A percentile compares a stretch with the other conserved stretches of the same genome.
Conservation (phyloP, 208 protist species). For the Leishmania arabica region DNA sequence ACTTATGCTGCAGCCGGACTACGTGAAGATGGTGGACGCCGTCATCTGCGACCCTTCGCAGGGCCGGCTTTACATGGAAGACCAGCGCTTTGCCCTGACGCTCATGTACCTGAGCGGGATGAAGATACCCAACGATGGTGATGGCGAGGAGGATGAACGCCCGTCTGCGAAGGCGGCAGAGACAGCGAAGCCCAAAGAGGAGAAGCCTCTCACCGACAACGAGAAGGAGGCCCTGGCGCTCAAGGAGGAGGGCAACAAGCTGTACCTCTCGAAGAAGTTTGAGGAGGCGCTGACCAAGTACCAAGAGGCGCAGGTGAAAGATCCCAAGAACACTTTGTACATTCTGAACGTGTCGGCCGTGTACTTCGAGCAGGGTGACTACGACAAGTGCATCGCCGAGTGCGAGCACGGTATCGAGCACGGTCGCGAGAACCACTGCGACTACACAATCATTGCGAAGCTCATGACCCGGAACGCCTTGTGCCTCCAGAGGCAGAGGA, state of each 20-base stretch:
- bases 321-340: conserved; percentile 89
- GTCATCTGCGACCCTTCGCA: conserved; percentile 80
- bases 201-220: conserved; percentile 47
- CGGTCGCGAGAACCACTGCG: conserved; percentile 84
- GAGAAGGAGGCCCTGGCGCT: conserved; percentile 70
- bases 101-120: conserved; percentile 84
- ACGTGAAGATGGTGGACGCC: conserved; percentile 89
- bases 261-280: conserved; percentile 96
- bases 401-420: conserved; percentile 92
- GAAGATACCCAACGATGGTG: conserved; percentile 59
- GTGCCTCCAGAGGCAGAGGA: conserved; percentile 82
- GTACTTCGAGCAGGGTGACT: conserved; percentile 94
- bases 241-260: conserved; percentile 95
- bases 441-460: conserved; percentile 94
- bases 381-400: conserved; percentile 91
- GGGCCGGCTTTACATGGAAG: conserved; percentile 69
- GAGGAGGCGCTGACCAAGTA: conserved; percentile 93
- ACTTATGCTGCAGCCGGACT: conserved; percentile 90
- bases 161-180: conserved; percentile 26
- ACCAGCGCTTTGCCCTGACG: conserved; percentile 87
- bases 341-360: conserved; percentile 93
- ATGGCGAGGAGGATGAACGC: conserved; percentile 61
- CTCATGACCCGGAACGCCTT: conserved; percentile 91
- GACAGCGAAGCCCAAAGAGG: conserved; percentile 34
- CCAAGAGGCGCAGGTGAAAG: conserved; percentile 75